Conservation (phyloP, 1,284 basidiomycete genomes). For the Inonotus obliquus region DNA sequence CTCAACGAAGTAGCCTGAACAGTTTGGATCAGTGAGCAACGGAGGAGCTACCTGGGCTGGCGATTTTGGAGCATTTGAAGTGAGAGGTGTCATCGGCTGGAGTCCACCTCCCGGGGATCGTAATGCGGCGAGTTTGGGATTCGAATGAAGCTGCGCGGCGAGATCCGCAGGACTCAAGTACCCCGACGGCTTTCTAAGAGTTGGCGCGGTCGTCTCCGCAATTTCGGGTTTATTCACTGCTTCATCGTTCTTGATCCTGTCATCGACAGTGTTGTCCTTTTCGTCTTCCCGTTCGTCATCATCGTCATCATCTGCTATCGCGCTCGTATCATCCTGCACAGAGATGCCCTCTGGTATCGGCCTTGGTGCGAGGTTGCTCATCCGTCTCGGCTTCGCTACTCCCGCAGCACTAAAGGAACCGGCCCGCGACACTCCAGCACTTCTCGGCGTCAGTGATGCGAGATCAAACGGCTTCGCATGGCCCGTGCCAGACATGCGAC, state of each 20-base stretch:
- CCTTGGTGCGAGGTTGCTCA: conserved; percentile 4
- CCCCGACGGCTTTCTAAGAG: neutral
- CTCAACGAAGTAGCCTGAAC: conserved; percentile 95
- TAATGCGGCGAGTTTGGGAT: conserved; percentile 30
- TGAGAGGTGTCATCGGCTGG: conserved; percentile 28
- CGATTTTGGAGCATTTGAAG: conserved; percentile 12
- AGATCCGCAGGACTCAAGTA: conserved; percentile 25
- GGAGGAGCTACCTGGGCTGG: conserved; percentile 38
- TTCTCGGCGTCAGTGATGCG: neutral
- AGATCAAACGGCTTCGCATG: neutral
- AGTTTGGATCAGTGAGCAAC: conserved; percentile 70
- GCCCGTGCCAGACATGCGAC: neutral
- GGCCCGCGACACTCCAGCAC: conserved; percentile 1
- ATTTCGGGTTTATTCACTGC: neutral
- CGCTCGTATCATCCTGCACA: conserved; percentile 10
- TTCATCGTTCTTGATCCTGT: neutral
- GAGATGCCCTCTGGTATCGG: conserved; percentile 1
- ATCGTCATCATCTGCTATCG: conserved; percentile 17
- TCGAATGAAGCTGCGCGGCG: conserved; percentile 29
- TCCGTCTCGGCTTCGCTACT: neutral
- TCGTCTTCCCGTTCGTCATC: conserved; percentile 14
- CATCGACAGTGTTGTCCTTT: neutral
- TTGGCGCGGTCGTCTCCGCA: neutral
- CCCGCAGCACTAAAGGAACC: conserved; percentile 5
- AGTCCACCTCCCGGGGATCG: conserved; percentile 20